Percentiles rank a stretch among this genome's conserved stretches.
These are phyloP conservation scores for Truncatella angustata DNA, from an alignment of 2,329 filamentous ascomycete species.

Conservation along the genomic window DNA sequence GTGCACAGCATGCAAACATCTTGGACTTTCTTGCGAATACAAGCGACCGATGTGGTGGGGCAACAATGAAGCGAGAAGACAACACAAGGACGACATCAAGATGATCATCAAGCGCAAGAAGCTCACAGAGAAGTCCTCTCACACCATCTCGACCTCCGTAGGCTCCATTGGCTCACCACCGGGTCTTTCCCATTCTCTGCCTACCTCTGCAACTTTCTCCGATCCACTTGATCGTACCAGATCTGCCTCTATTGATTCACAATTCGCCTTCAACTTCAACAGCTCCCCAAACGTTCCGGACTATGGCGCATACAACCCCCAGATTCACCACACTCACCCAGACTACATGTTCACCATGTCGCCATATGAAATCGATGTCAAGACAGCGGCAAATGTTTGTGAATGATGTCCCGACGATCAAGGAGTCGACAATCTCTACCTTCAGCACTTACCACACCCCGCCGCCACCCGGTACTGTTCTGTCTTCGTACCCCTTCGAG, in stretches of 20 bases:
- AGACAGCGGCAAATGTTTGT: constrained; percentile 94
- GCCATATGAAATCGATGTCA: constrained; percentile 93
- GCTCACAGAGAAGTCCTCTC: constrained; percentile 77
- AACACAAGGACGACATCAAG: constrained; percentile 95
- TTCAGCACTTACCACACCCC: constrained; percentile 89
- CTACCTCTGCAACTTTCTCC: constrained; percentile 76
- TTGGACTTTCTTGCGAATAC: constrained; percentile 90
- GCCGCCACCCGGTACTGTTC: constrained; percentile 65
- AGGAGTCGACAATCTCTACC: constrained; percentile 85
- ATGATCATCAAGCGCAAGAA: constrained; percentile 97
- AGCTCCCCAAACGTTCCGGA: constrained; percentile 52
- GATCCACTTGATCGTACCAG: constrained; percentile 71
- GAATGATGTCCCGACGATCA: constrained; percentile 81
- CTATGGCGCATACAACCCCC: constrained; percentile 60
- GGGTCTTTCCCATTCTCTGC: constrained; percentile 76
- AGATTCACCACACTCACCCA: constrained; percentile 55
- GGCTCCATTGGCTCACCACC: constrained; percentile 71
- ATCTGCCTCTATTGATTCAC: constrained; percentile 77
- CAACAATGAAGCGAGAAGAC: constrained; percentile 80
- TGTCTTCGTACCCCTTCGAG: constrained; percentile 58
- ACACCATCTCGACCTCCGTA: constrained; percentile 52
- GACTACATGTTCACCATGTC: constrained; percentile 60
- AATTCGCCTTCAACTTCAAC: constrained; percentile 76
- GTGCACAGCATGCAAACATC: constrained; percentile 66
- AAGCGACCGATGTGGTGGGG: constrained; percentile 97